phyloP scores from a whole-genome alignment of 2,329 filamentous ascomycete genomes.

The Diaporthe caulivora region DNA sequence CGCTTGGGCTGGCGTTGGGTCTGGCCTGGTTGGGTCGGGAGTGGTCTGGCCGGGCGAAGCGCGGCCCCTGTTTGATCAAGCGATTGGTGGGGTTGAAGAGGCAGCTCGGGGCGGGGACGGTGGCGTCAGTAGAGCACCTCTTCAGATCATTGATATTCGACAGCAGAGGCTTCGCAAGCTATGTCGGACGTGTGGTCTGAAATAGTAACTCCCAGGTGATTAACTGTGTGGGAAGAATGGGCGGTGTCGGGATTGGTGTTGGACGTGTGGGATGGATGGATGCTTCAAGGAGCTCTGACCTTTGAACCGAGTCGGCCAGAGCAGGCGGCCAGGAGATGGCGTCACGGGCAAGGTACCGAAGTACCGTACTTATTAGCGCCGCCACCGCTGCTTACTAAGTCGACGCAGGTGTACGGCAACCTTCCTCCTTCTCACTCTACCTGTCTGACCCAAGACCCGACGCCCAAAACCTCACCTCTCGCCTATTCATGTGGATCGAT shows the following conservation, averaged over 20 bases:
- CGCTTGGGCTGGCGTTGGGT: constrained; percentile 15
- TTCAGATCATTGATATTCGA: background rate
- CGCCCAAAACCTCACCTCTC: background rate
- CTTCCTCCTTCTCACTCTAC: background rate
- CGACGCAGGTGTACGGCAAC: no score
- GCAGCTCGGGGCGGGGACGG: background rate
- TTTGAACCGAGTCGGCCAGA: background rate
- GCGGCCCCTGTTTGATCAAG: constrained; percentile 29
- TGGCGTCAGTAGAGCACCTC: background rate
- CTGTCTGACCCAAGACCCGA: no score
- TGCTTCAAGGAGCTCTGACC: constrained; percentile 15
- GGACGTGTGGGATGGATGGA: background rate
- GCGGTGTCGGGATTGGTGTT: background rate
- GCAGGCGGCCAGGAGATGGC: constrained; percentile 26
- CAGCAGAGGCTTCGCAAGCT: background rate
- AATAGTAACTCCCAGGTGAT: background rate
- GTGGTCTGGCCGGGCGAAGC: constrained; percentile 7
- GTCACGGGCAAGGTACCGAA: constrained; percentile 16
- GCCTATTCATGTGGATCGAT: background rate
- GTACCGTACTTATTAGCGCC: background rate
- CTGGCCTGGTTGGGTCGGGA: constrained; percentile 6
- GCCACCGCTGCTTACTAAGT: background rate
- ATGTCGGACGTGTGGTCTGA: background rate
- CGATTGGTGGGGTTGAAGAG: constrained; percentile 20
- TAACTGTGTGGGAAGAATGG: background rate